Base-by-base conservation (phyloP, 1,139 yeast genomes). In the Candida sanyaensis region DNA sequence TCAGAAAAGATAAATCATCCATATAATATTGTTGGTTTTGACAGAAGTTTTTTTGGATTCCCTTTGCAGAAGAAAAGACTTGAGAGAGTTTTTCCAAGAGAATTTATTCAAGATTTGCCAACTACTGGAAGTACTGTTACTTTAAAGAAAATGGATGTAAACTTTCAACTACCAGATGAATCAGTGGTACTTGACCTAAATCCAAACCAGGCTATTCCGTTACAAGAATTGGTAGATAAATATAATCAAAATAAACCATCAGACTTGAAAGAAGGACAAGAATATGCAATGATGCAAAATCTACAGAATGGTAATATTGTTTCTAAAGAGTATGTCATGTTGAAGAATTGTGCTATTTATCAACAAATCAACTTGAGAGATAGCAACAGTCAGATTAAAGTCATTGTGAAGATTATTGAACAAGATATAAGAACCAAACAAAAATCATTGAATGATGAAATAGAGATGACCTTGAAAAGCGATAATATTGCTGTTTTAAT, bases 11-110 rank as follows among this genome's bases (percentile, higher is more conserved):
- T 47, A 12, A 41, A 40, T 34, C 33, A 43, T 45, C 72, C 75
- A 5, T 74, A 75, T 55, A 74, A 75, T 55, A 78, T 75, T 6
- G 62, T 73, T 7, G 80, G 80, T 3, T 73, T 73, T 55, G 80
- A 75, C 58, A 61, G 71, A 43, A 64, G 72, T 34, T 54, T 74
- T 21, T 61, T 70, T 37, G 80, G 80, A 5, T 59, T 73, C 33
- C 80, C 80, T 0, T 56, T 75, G 42, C 58, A 69, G 39, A 55
- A 56, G 5, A 55, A 58, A 42, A 29, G 50, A 11, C 41, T 48
- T 5, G 47, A 50, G 12, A 50, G 49, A 5, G 58, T 56, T 12
- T 68, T 63, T 31, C 80, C 80, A 1, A 65, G 64, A 44, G 80
- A 75, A 54, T 69, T 75, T 44, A 63, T 75, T 17, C 72, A 70